Base-by-base conservation (phyloP, 2,329 filamentous ascomycete genomes). In the Colletotrichum limetticola region DNA sequence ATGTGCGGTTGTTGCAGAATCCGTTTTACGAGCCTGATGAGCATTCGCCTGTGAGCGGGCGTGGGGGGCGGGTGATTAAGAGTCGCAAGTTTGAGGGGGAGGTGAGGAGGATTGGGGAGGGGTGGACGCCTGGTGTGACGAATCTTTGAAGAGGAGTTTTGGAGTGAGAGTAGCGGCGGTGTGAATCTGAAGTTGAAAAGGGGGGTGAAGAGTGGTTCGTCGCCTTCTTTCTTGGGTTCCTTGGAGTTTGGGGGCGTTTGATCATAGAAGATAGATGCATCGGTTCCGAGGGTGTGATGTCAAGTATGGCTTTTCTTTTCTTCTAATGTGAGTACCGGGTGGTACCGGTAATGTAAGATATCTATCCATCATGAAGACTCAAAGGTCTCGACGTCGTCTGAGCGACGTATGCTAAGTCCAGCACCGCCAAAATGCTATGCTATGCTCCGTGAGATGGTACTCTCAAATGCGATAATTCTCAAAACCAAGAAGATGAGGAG, bases 1-100 rank as follows among this genome's bases (percentile, higher is more conserved):
- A 98, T 79, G 93, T 98, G 71, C 87, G 91, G 74, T 85, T 99
- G 64, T 85, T 98, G 76, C 93, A 98, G 83, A 98, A 99, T 79
- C 96, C 96, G 0, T 99, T 99, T 83, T 98, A 95, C 82, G 91
- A 93, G 59, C 96, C 96, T 11, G 95, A 98, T 80, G 93, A 96
- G 78, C 92, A 95, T 81, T 89, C 89, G 75, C 93, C 93, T 61
- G 81, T 85, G 4, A 82, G 82, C 0, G 89, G 87, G 0, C 82
- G 82, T 30, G 87, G 87, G 0, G 90, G 90, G 3, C 89, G 91
- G 80, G 92, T 92, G 79, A 98, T 98, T 76, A 93, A 91, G 65
- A 98, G 95, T 82, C 90, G 89, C 77, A 91, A 86, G 80, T 99
- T 99, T 82, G 89, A 91, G 63, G 90, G 91, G 19, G 95, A 98